Percentiles rank a stretch among this genome's conserved stretches.
Evolutionary conservation across 176 grass and related monocot species (phyloP).

Genomic region (Pontederia paniculata): DNA sequence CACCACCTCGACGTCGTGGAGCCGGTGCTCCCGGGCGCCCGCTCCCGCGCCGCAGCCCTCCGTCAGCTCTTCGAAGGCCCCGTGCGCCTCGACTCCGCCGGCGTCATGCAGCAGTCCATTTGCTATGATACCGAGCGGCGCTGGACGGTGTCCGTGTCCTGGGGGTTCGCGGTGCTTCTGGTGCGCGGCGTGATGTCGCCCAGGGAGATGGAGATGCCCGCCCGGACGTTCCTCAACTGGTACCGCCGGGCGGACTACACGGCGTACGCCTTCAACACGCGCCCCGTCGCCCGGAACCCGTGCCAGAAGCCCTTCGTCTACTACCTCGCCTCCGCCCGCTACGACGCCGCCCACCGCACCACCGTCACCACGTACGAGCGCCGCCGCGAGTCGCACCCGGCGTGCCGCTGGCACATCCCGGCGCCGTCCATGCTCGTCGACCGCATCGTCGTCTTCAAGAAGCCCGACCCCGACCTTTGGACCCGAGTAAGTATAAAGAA

Average conservation of each 20-base stretch:
- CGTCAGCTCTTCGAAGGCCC: slow-evolving; percentile 20
- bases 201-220: slow-evolving; percentile 25
- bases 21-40: slow-evolving; percentile 16
- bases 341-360: slow-evolving; percentile 5
- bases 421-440: slow-evolving; percentile 6
- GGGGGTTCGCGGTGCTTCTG: slow-evolving; percentile 29
- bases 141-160: slow-evolving; percentile 25
- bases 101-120: slow-evolving; percentile 28
- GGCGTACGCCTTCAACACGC: slow-evolving; percentile 33
- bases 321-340: slow-evolving; percentile 13
- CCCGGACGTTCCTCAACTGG: slow-evolving; percentile 34
- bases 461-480: slow-evolving; percentile 8
- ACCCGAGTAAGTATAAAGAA: slow-evolving; percentile 5
- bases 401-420: slow-evolving; percentile 14
- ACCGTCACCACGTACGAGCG: slow-evolving; percentile 20
- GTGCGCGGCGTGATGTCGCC: slow-evolving; percentile 7
- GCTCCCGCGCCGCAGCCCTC: slow-evolving; percentile 14
- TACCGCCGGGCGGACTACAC: slow-evolving; percentile 11
- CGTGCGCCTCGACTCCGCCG: slow-evolving; percentile 16
- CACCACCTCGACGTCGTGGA: slow-evolving; percentile 39
- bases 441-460: slow-evolving; percentile 16
- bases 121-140: slow-evolving; percentile 16
- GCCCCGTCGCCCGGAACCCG: background rate
- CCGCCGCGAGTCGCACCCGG: background rate
- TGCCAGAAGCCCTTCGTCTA: slow-evolving; percentile 20